A percentile compares a stretch with the other conserved stretches of the same genome.
These are phyloP conservation scores for Aspergillus asperescens DNA, from an alignment of 495 filamentous ascomycete genomes.

Conservation along the genomic window DNA sequence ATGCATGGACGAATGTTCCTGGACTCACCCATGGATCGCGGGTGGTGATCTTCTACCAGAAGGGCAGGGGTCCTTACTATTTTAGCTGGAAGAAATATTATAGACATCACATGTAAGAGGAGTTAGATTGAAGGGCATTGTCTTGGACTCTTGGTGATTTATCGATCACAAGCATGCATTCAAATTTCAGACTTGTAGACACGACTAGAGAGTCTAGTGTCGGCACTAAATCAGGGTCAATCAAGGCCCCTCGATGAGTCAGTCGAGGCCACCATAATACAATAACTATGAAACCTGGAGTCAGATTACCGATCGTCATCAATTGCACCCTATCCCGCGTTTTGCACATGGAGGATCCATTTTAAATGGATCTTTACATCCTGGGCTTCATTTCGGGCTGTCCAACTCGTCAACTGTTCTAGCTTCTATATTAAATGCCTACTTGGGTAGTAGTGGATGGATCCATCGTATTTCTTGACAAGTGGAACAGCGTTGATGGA, in stretches of 20 bases:
- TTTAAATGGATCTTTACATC: not conserved
- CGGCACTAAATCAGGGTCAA: no score
- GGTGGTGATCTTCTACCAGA: slow-evolving; percentile 1
- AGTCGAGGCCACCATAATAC: no score
- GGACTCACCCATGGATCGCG: not conserved
- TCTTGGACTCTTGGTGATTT: no score
- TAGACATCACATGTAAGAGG: not conserved
- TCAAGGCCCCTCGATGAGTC: no score
- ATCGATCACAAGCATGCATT: slow-evolving; percentile 12
- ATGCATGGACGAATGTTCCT: not conserved
- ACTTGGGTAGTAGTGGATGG: no score
- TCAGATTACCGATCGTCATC: no score
- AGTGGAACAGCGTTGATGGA: not conserved
- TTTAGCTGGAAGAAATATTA: not conserved
- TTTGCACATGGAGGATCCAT: not conserved
- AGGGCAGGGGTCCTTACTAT: not conserved
- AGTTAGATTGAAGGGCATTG: slow-evolving; percentile 8
- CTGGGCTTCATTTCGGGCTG: not conserved
- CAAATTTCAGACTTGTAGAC: no score
- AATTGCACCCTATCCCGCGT: not conserved
- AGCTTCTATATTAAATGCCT: no score
- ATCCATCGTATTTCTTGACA: slow-evolving; percentile 1
- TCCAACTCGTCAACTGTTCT: no score
- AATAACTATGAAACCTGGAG: no score
- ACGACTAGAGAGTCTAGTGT: no score